Percentiles rank a stretch among this genome's conserved stretches.
These are phyloP conservation scores for Leucocoprinus birnbaumii DNA, from an alignment of 768 basidiomycete species.

Conservation along the genomic window DNA sequence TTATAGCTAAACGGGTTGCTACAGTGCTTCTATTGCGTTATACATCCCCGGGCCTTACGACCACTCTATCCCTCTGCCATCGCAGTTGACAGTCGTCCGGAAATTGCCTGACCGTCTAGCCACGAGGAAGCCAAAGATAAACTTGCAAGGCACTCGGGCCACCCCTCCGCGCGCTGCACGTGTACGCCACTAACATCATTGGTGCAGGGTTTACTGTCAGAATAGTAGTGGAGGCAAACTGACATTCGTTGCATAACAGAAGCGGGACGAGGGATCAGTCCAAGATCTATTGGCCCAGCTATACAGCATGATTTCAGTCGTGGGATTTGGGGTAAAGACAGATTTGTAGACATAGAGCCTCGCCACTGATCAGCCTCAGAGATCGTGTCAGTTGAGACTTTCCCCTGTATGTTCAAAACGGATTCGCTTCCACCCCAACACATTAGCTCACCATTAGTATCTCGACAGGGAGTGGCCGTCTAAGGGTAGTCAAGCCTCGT, in stretches of 20 bases:
- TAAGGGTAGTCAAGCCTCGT: too few species aligned
- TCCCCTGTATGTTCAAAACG: too few species aligned
- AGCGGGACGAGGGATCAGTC: too few species aligned
- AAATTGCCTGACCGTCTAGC: background rate
- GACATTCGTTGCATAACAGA: too few species aligned
- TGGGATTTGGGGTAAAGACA: slow-evolving; percentile 11
- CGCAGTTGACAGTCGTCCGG: background rate
- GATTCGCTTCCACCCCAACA: too few species aligned
- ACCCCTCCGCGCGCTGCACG: background rate
- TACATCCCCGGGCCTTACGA: too few species aligned
- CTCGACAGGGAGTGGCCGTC: too few species aligned
- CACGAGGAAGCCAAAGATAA: background rate
- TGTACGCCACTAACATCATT: background rate
- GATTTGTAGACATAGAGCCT: background rate
- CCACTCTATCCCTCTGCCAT: background rate
- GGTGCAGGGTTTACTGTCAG: background rate
- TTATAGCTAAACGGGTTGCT: background rate
- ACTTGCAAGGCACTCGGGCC: background rate
- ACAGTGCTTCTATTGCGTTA: background rate
- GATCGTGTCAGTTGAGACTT: too few species aligned
- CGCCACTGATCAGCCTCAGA: too few species aligned
- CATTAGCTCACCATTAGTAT: too few species aligned
- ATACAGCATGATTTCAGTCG: background rate
- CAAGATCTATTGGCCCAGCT: background rate
- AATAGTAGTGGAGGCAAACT: too few species aligned